These are phyloP conservation scores for Actinidia chinensis DNA, from an alignment of 179 eudicot genomes.

Conservation along the genomic window DNA sequence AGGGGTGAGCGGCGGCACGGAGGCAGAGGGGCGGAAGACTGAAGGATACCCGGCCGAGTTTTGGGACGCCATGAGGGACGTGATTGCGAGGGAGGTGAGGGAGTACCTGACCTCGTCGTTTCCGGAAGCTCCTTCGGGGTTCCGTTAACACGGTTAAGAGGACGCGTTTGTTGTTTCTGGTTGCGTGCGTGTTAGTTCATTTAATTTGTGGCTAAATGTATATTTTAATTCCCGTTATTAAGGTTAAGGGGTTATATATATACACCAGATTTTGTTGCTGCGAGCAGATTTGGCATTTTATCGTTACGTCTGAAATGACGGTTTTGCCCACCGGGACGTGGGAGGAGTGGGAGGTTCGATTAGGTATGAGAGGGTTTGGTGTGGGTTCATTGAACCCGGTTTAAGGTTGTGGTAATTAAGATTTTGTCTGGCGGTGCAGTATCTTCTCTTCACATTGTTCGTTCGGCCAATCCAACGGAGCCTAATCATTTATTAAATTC, in stretches of 20 bases:
- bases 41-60: constrained; percentile 34
- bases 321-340: not conserved
- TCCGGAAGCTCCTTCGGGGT: constrained; percentile 31
- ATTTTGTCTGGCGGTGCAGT: constrained; percentile 18
- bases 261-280: no score
- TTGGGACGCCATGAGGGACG: constrained; percentile 55
- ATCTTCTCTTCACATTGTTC: not conserved
- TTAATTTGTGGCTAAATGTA: not conserved
- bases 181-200: not conserved
- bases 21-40: constrained; percentile 26
- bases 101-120: constrained; percentile 55
- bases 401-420: not conserved
- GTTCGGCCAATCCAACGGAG: no score
- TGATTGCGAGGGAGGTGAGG: constrained; percentile 56
- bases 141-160: constrained; percentile 18
- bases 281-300: not conserved
- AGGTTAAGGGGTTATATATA: no score
- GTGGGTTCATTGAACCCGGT: constrained; percentile 11
- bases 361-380: constrained; percentile 7
- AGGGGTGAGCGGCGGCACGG: constrained; percentile 31
- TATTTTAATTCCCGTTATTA: no score
- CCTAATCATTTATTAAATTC: no score
- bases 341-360: not conserved
- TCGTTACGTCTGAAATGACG: constrained; percentile 15
- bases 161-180: not conserved